Evolutionary conservation across 495 filamentous ascomycete species (phyloP), one percentile per base, ranked within the genome.

Genomic region (Margaritispora aquatica): DNA sequence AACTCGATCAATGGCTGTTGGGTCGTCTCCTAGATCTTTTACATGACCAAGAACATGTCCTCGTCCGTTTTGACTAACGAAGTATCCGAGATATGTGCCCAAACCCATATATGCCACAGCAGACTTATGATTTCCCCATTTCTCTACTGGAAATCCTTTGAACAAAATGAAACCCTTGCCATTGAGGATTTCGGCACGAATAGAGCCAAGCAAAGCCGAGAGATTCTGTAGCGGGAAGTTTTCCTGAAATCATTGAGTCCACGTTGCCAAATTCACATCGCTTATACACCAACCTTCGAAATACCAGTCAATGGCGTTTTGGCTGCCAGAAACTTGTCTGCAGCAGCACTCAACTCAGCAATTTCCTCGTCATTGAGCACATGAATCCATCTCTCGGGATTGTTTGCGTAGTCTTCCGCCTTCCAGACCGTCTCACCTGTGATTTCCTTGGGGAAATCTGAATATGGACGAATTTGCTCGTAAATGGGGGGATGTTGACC

Each of bases 11-110:
- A 88, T 93, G 70, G 88, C 80, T 10, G 79, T 85, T 26, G 87
- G 74, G 71, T 96, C 89, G 58, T 93, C 91, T 38, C 89, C 88
- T 2, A 96, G 78, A 72, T 95, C 89, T 72, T 96, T 91, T 68
- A 96, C 91, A 70, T 96, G 91, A 1, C 91, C 91, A 10, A 96
- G 77, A 15, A 96, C 88, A 70, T 96, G 91, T n/a, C 91, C 91
- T 46, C 82, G 82, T 8, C 84, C 82, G 73, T 96, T 96, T 67
- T 96, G 91, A 38, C 83, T 88, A 36, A 92, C 80, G 57, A 92
- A 89, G 72, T 95, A 91, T 34, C 91, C 91, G 2, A 96, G 77
- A 66, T 93, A 83, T 1, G 88, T 86, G n/a, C 90, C 90, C 1
- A 96, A 75, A 29, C 91, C 91, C 86, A 96, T 91, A 73, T 95